Evolutionary conservation across 2,329 filamentous ascomycete species (phyloP).

Genomic region (Alternaria dauci): DNA sequence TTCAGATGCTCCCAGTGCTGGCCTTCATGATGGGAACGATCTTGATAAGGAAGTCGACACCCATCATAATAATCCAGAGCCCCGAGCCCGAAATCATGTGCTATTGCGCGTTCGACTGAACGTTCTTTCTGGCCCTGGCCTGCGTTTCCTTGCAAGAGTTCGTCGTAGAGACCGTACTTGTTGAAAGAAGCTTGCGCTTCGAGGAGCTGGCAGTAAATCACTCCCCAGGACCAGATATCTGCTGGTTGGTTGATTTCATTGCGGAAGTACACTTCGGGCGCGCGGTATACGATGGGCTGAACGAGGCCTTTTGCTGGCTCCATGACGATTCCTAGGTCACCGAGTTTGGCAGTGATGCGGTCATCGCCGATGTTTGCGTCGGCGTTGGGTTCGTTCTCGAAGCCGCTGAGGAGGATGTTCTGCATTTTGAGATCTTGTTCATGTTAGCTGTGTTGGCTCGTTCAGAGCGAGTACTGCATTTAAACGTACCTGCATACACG

Average conservation of each 20-base stretch:
- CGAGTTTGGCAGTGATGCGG: constrained; percentile 16
- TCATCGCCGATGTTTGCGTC: neutral
- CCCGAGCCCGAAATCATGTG: constrained; percentile 15
- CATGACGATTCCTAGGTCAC: constrained; percentile 23
- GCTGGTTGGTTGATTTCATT: constrained; percentile 19
- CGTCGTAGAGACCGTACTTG: constrained; percentile 20
- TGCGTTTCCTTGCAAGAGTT: constrained; percentile 4
- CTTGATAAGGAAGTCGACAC: constrained; percentile 14
- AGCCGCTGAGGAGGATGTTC: constrained; percentile 18
- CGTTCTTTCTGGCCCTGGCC: constrained; percentile 15
- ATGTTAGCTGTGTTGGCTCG: neutral
- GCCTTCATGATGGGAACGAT: constrained; percentile 11
- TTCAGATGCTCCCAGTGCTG: constrained; percentile 15
- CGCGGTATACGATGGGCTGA: constrained; percentile 21
- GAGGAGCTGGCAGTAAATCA: constrained; percentile 21
- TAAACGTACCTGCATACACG: constrained; percentile 18
- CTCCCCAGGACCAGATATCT: constrained; percentile 21
- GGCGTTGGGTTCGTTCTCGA: constrained; percentile 7
- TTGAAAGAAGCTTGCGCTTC: constrained; percentile 19
- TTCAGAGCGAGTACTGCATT: neutral
- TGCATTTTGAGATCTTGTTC: constrained; percentile 17
- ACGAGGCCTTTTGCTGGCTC: constrained; percentile 19
- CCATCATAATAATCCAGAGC: constrained; percentile 14
- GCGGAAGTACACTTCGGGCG: constrained; percentile 20
- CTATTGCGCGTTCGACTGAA: constrained; percentile 15